phyloP scores from a whole-genome alignment of 1,284 basidiomycete species.

The Ganoderma boninense region DNA sequence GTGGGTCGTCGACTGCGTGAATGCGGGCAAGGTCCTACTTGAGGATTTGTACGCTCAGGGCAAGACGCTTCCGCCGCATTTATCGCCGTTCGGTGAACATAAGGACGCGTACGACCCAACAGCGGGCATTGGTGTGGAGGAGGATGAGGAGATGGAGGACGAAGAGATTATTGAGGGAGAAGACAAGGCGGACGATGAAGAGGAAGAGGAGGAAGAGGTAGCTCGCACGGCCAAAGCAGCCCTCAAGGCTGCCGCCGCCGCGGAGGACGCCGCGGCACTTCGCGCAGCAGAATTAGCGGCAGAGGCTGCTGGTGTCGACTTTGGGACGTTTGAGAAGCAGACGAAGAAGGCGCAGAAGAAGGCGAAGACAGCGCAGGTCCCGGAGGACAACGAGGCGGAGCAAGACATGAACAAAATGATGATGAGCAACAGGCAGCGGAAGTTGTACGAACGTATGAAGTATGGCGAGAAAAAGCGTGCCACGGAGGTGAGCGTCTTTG shows the following conservation, averaged over 20 bases:
- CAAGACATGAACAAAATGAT: conserved; percentile 98
- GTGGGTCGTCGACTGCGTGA: conserved; percentile 98
- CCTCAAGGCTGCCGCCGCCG: conserved; percentile 62
- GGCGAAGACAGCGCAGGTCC: conserved; percentile 45
- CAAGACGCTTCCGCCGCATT: conserved; percentile 89
- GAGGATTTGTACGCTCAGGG: conserved; percentile 92
- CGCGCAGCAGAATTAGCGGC: conserved; percentile 94
- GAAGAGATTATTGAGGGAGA: conserved; percentile 44
- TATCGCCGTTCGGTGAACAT: conserved; percentile 93
- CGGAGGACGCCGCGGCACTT: conserved; percentile 74
- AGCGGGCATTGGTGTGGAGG: conserved; percentile 47
- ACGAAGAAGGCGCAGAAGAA: conserved; percentile 76
- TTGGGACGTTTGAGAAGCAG: conserved; percentile 84
- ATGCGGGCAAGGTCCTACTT: conserved; percentile 84
- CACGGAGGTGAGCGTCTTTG: conserved; percentile 71
- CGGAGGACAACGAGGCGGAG: conserved; percentile 59
- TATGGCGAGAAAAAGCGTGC: conserved; percentile 84
- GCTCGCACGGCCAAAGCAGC: conserved; percentile 51
- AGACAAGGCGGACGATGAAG: conserved; percentile 42
- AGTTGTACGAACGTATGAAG: conserved; percentile 96
- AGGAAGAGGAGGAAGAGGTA: conserved; percentile 48
- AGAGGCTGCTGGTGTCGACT: conserved; percentile 89
- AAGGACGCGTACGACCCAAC: conserved; percentile 82
- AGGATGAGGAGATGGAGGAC: conserved; percentile 45
- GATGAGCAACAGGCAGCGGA: conserved; percentile 97